Base-by-base conservation (phyloP, 2,329 filamentous ascomycete genomes). In the Diaporthe velutina region DNA sequence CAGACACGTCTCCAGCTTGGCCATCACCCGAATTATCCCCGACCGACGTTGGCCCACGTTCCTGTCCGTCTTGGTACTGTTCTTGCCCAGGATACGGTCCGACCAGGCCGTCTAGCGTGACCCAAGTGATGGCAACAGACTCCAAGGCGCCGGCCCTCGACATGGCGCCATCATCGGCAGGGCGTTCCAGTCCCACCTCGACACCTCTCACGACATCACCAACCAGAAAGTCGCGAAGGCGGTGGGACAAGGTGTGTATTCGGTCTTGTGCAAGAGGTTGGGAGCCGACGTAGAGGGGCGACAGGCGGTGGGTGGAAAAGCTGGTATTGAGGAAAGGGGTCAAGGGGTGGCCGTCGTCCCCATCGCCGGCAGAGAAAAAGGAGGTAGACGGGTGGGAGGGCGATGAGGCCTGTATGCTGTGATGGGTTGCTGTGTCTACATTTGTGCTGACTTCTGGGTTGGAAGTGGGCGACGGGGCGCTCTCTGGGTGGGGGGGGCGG, bases 151-250 rank as follows among this genome's bases (percentile, higher is more conserved):
- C 87, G 0, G 85, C 83, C 12, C 83, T 81, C 0, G 83, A 82
- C 30, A 87, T 78, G 0, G 80, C 76, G 9, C 77, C 84, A 35
- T 87, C 86, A 25, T 84, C 84, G 4, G 79, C 79, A 15, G 75
- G 77, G 7, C 84, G 82, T 66, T 85, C 84, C 6, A 88, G 78
- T 0, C 86, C 86, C 25, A 92, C 85, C 76, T 91, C 88, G 25
- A 91, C 87, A 57, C 90, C 90, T 73, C 90, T 88, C n/a, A 91
- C 88, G 1, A 90, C 87, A 77, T 91, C 90, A 22, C 90, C 90
- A 0, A 90, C 88, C 0, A 91, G 84, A 1, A 84, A 84, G 64
- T 91, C 89, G 52, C 89, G 87, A 2, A 92, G 81, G 2, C 87
- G 84, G 10, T 84, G 84, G 0, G 88, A 85, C 0, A 91, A 82